Evolutionary conservation across 768 basidiomycete genomes (phyloP), one percentile per base, ranked within the genome.

Genomic region (Russula vinacea): DNA sequence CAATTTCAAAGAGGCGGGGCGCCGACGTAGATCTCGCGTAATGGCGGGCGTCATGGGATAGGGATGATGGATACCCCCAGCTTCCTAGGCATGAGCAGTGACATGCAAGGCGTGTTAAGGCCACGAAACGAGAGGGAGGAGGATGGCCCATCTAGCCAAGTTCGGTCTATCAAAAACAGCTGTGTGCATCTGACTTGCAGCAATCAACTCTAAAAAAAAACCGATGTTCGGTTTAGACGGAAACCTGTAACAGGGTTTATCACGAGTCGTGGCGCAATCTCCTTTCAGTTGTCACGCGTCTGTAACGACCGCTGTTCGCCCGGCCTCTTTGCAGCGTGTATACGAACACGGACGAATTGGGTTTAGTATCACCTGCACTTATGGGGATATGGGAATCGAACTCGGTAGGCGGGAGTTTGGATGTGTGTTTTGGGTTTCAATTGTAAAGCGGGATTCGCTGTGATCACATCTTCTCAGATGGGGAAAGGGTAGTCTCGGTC

Each of bases 11-110:
- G 14, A 6, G 57, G 51, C 45, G 57, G 37, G 45, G 45, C 62
- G 62, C 63, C 54, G 50, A 47, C 24, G 44, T 37, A 55, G 45
- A 49, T 39, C 52, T 49, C 19, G 42, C 50, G 26, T 32, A 47
- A 47, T 5, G 9, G 39, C 17, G 16, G 10, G 37, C n/a, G 17
- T 22, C 54, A 22, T 39, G 7, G 7, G 3, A 29, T 32, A 24
- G 32, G 32, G 44, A 29, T 33, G 29, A 57, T 45, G 44, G 13
- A 45, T 29, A 26, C 55, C 17, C 32, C 17, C 29, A 3, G 3
- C 3, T 52, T 7, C 49, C 49, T 17, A 13, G n/a, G 45, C 45
- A 22, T 47, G 45, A 17, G 5, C 9, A 3, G 17, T 32, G 51
- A 39, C 14, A 24, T n/a, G 17, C 53, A 19, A 19, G 33, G 13